These are phyloP conservation scores for Nectriaceae sp. DNA, from an alignment of 2,329 filamentous ascomycete genomes.

Conservation along the genomic window DNA sequence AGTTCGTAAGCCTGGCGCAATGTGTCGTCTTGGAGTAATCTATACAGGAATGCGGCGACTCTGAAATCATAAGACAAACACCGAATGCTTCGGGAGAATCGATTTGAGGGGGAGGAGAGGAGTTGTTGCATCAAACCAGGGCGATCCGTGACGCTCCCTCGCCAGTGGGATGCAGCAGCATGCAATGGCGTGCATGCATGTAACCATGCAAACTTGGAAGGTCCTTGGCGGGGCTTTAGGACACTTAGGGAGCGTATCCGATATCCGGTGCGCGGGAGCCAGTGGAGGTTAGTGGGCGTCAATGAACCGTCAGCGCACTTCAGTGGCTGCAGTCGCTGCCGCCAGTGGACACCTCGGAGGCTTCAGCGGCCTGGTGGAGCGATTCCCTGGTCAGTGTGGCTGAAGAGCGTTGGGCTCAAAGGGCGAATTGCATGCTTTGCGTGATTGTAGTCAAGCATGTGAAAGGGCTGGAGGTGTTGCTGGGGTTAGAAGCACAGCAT, in stretches of 20 bases:
- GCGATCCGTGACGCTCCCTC: neutral
- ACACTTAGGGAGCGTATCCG: neutral
- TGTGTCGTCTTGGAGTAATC: constrained; percentile 1
- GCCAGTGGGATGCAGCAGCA: neutral
- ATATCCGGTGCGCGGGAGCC: neutral
- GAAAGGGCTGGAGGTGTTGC: neutral
- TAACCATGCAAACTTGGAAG: neutral
- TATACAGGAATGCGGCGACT: neutral
- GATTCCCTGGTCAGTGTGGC: neutral
- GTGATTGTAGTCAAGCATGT: neutral
- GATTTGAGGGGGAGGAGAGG: neutral
- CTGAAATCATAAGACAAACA: neutral
- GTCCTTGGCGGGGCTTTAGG: too few species aligned
- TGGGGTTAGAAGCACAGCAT: too few species aligned
- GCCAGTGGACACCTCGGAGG: too few species aligned
- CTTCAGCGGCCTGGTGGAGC: neutral
- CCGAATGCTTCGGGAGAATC: neutral
- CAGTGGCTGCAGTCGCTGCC: too few species aligned
- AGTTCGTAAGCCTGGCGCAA: neutral
- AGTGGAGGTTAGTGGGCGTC: neutral
- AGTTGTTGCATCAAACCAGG: neutral
- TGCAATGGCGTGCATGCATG: constrained; percentile 1
- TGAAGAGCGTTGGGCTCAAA: neutral
- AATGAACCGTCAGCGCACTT: too few species aligned
- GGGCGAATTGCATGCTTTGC: neutral